phyloP scores from a whole-genome alignment of 345 rosid genomes.

The Erysimum cheiranthoides region DNA sequence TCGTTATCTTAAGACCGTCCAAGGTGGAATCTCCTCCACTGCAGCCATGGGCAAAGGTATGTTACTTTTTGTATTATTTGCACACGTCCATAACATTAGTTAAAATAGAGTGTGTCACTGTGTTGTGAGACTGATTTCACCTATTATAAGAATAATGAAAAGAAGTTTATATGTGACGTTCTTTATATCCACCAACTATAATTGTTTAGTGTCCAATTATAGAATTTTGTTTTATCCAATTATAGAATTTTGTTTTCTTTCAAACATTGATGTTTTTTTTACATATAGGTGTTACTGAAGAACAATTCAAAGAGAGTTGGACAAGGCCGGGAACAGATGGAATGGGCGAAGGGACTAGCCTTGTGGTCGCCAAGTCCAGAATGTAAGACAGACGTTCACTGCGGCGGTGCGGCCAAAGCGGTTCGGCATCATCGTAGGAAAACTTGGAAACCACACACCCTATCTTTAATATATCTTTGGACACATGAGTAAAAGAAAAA shows the following conservation, averaged over 20 bases:
- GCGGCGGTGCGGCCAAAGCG: slow-evolving; percentile 25
- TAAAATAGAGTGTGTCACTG: background rate
- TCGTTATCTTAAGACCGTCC: slow-evolving; percentile 84
- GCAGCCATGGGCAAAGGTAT: slow-evolving; percentile 99
- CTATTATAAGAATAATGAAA: background rate
- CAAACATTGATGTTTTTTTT: background rate
- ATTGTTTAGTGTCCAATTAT: no score
- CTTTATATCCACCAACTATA: no score
- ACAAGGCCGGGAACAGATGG: slow-evolving; percentile 64
- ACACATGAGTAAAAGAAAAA: slow-evolving; percentile 13
- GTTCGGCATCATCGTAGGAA: slow-evolving; percentile 26
- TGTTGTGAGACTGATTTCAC: background rate
- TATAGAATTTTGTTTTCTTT: background rate
- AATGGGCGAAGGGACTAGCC: slow-evolving; percentile 55
- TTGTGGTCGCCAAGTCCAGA: slow-evolving; percentile 79
- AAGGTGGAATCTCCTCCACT: slow-evolving; percentile 96
- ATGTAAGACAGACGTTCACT: slow-evolving; percentile 52
- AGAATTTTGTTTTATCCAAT: no score
- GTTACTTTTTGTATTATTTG: background rate
- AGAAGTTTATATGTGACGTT: background rate
- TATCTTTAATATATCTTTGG: slow-evolving; percentile 37
- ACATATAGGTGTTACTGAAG: slow-evolving; percentile 85
- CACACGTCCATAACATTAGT: background rate
- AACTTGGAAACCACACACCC: slow-evolving; percentile 35
- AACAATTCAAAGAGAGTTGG: slow-evolving; percentile 94